phyloP scores from a whole-genome alignment of 2,329 filamentous ascomycete genomes.

The Phoma sp. region DNA sequence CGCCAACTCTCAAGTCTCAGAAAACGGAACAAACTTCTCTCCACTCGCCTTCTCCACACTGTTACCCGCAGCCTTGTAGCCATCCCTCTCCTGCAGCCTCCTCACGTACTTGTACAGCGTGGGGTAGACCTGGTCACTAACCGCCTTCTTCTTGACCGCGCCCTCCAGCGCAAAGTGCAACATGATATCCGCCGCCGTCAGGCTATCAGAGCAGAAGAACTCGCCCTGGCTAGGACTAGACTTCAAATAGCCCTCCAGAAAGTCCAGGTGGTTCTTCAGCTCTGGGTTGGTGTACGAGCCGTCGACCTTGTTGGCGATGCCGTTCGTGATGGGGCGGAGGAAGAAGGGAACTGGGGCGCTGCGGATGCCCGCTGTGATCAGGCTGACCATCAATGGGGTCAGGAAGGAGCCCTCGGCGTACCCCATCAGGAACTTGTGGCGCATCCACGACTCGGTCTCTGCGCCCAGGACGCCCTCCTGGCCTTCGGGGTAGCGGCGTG shows the following conservation, averaged over 20 bases:
- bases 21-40: constrained; percentile 44
- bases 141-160: constrained; percentile 43
- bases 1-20: constrained; percentile 21
- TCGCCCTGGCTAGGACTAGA: constrained; percentile 56
- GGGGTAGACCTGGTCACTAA: constrained; percentile 55
- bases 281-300: constrained; percentile 55
- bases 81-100: constrained; percentile 52
- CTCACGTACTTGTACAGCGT: constrained; percentile 55
- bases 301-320: constrained; percentile 59
- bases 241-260: constrained; percentile 58
- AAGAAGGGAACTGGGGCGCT: constrained; percentile 70
- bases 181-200: constrained; percentile 61
- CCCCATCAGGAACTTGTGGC: constrained; percentile 69
- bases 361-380: constrained; percentile 64
- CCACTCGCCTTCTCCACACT: constrained; percentile 56
- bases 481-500: constrained; percentile 59
- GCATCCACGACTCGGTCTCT: constrained; percentile 66
- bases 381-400: constrained; percentile 68
- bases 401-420: constrained; percentile 87
- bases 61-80: constrained; percentile 56
- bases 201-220: constrained; percentile 57
- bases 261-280: constrained; percentile 56
- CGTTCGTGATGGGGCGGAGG: constrained; percentile 67
- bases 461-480: constrained; percentile 62
- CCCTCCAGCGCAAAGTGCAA: constrained; percentile 60